Base-by-base conservation (phyloP, 2,329 filamentous ascomycete species). In the Alternaria ventricosa region DNA sequence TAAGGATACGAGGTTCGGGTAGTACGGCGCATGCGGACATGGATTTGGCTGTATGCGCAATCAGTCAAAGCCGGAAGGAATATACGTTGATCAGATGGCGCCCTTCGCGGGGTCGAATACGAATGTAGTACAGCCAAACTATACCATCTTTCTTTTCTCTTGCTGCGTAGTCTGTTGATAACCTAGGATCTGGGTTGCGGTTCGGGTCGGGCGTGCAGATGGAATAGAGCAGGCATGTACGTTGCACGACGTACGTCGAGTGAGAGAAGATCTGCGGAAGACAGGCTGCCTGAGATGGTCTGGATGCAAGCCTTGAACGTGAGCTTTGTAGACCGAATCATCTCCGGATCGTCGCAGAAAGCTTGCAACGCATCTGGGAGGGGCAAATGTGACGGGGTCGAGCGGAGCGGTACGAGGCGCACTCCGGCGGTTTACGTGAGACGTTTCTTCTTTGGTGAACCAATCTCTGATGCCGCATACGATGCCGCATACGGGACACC, bases 21-120 rank as follows among this genome's bases (percentile, higher is more conserved):
- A 46, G 55, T 43, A 58, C 55, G 30, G 55, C 55, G 23, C 28
- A 44, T 51, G 30, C 25, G 27, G 55, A 36, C 55, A 58, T 43
- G 55, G 55, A 43, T 47, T 28, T 4, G 23, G 33, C 18, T 27
- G 20, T 49, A 11, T 20, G 43, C 44, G 23, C n/a, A n/a, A 10
- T 15, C n/a, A 18, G 25, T 41, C 9, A 15, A 56, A 45, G 11
- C 54, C 15, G 18, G 15, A 27, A 30, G 15, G 46, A 12, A 50
- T 13, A 15, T 27, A 4, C 0, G 27, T 10, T 10, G 20, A 27
- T 13, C 20, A 12, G 15, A 47, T 57, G 13, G 55, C 28, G 27
- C 27, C 10, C 3, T 28, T 44, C n/a, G 33, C 44, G 22, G 6
- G 10, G 20, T 12, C 15, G 12, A 41, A 11, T 4, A 6, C 43